A percentile compares a stretch with the other conserved stretches of the same genome.
These are phyloP conservation scores for Yamadazyma sp. DNA, from an alignment of 805 yeast species.

Conservation along the genomic window DNA sequence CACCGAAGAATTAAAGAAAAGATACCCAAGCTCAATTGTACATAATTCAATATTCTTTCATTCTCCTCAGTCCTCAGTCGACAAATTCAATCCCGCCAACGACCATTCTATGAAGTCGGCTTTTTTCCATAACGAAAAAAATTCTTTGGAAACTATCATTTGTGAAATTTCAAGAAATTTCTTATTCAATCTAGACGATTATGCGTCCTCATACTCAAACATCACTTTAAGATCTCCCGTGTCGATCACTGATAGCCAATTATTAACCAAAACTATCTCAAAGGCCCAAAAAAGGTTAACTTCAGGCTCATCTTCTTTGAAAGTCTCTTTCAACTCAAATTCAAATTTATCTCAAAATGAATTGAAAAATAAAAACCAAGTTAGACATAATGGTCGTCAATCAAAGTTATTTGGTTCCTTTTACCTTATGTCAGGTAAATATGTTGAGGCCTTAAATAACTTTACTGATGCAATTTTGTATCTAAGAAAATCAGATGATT, in stretches of 20 bases:
- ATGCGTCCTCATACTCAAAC: slow-evolving; percentile 71
- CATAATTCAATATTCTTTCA: slow-evolving; percentile 57
- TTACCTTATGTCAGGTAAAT: slow-evolving; percentile 75
- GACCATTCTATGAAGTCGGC: slow-evolving; percentile 16
- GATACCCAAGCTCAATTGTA: slow-evolving; percentile 51
- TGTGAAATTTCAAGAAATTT: slow-evolving; percentile 71
- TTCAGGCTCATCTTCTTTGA: slow-evolving; percentile 34
- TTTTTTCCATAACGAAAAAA: slow-evolving; percentile 25
- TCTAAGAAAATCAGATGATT: slow-evolving; percentile 64
- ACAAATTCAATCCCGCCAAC: slow-evolving; percentile 11
- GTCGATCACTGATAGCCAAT: slow-evolving; percentile 50
- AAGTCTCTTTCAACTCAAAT: slow-evolving; percentile 22
- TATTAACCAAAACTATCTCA: slow-evolving; percentile 36
- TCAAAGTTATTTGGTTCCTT: slow-evolving; percentile 73
- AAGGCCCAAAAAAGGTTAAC: slow-evolving; percentile 42
- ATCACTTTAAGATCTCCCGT: slow-evolving; percentile 84
- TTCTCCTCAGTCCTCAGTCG: slow-evolving; percentile 26
- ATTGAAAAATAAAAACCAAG: slow-evolving; percentile 31
- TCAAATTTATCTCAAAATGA: slow-evolving; percentile 16
- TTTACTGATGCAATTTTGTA: slow-evolving; percentile 70
- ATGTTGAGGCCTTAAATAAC: slow-evolving; percentile 64
- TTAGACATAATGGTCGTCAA: slow-evolving; percentile 67
- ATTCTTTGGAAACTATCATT: slow-evolving; percentile 53
- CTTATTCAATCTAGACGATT: slow-evolving; percentile 59
- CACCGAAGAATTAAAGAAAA: slow-evolving; percentile 30